Base-by-base conservation (phyloP, 345 rosid species). In the Boechera retrofracta region DNA sequence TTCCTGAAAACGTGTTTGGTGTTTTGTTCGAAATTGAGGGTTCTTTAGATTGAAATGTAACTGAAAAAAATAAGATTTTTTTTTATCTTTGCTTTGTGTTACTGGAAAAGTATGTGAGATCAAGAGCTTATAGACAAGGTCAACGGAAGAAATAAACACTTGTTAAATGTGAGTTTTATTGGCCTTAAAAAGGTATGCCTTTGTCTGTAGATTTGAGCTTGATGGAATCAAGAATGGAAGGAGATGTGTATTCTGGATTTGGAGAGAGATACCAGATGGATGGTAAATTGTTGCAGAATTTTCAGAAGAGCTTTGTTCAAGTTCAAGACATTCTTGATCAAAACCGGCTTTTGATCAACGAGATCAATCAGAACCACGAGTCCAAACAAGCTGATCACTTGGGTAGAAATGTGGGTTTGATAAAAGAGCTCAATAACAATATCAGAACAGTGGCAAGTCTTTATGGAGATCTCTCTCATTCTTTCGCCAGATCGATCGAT, bases 311-410 rank as follows among this genome's bases (percentile, higher is more conserved):
- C 64, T 89, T 94, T 79, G 87, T 82, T 67, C 91, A 91, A 71
- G 97, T 94, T 55, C 94, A 91, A 69, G 81, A 86, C 77, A 88
- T 94, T 67, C 72, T 91, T 63, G 97, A 94, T 77, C 94, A 91
- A 56, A 94, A 94, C 74, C 82, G 92, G 86, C 31, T 89, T 74
- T 82, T 93, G 56, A 93, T 93, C 80, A 89, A 88, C 57, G 86
- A 88, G 87, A 93, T 93, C 65, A 93, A 91, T 77, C 90, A 86
- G 69, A 93, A 93, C 76, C 97, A 93, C 5, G 97, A 88, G 77
- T 93, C 97, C 0, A 93, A 85, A 78, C 83, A 84, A 81, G 94
- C 90, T 0, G 94, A 88, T 76, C 86, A 87, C 80, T 79, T 93
- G 79, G 86, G 88, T 66, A 71, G 88, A 58, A 91, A 91, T 63